Evolutionary conservation across 1,284 basidiomycete species (phyloP).

Genomic region (Athelia sp.): DNA sequence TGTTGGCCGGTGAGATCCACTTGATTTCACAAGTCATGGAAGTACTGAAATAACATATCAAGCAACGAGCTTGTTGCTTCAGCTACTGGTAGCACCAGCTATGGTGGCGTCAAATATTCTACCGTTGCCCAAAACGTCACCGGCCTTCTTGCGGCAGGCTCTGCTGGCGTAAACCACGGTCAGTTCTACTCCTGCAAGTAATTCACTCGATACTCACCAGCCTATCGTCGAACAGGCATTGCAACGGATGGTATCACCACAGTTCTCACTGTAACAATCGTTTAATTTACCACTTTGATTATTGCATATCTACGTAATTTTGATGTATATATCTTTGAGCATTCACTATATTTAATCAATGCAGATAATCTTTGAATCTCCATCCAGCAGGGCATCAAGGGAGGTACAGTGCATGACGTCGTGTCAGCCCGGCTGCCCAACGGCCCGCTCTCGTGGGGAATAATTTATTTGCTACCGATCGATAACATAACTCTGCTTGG

Average conservation of each 20-base stretch:
- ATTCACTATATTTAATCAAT: no score
- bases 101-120: slow-evolving; percentile 40
- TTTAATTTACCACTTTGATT: not conserved
- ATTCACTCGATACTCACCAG: no score
- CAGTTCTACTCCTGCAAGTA: not conserved
- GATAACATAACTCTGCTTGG: no score
- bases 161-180: slow-evolving; percentile 40
- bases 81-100: slow-evolving; percentile 38
- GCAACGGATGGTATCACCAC: slow-evolving; percentile 41
- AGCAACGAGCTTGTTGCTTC: slow-evolving; percentile 39
- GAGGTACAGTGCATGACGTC: no score
- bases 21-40: not conserved
- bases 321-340: no score
- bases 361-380: no score
- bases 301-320: no score
- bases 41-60: slow-evolving; percentile 13
- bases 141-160: slow-evolving; percentile 47
- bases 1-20: slow-evolving; percentile 32
- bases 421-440: no score
- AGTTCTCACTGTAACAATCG: slow-evolving; percentile 39
- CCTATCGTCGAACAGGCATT: slow-evolving; percentile 26
- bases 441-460: no score
- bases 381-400: no score
- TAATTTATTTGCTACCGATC: no score
- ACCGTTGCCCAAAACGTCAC: slow-evolving; percentile 41